These are phyloP conservation scores for Thalassia testudinum DNA, from an alignment of 116 monocot species.

Conservation along the genomic window DNA sequence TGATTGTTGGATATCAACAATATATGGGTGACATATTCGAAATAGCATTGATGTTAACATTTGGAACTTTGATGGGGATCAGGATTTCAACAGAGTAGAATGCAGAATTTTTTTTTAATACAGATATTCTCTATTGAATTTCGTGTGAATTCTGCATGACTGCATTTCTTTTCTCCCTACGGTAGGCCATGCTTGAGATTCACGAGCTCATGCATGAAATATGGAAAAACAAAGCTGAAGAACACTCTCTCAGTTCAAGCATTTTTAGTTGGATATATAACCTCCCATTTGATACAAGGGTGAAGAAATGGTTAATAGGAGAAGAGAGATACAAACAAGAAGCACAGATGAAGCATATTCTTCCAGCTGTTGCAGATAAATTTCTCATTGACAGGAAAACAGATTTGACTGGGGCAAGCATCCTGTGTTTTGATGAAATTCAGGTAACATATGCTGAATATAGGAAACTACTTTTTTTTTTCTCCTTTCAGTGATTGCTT, in stretches of 20 bases:
- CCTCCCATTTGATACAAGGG: constrained; percentile 67
- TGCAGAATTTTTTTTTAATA: not conserved
- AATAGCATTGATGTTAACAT: no score
- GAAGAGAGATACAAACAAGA: constrained; percentile 86
- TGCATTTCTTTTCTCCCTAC: no score
- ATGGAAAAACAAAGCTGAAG: constrained; percentile 59
- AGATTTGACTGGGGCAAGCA: constrained; percentile 55
- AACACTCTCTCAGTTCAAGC: constrained; percentile 24
- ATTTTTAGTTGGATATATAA: constrained; percentile 52
- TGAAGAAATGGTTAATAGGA: constrained; percentile 90
- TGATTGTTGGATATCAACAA: no score
- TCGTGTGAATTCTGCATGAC: not conserved
- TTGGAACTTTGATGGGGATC: no score
- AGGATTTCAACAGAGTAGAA: no score
- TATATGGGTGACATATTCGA: no score
- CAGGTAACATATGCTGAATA: constrained; percentile 38
- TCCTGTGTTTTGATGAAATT: constrained; percentile 97
- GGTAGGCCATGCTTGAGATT: constrained; percentile 94
- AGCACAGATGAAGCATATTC: constrained; percentile 59
- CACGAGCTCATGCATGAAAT: constrained; percentile 84
- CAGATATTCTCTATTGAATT: not conserved
- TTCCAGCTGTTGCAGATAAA: constrained; percentile 80
- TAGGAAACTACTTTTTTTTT: not conserved
- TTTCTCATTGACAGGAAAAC: constrained; percentile 70
- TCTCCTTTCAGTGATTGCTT: not conserved